A percentile compares a stretch with the other conserved stretches of the same genome.
These are phyloP conservation scores for Ustilago sp. DNA, from an alignment of 1,284 basidiomycete genomes.

Conservation along the genomic window DNA sequence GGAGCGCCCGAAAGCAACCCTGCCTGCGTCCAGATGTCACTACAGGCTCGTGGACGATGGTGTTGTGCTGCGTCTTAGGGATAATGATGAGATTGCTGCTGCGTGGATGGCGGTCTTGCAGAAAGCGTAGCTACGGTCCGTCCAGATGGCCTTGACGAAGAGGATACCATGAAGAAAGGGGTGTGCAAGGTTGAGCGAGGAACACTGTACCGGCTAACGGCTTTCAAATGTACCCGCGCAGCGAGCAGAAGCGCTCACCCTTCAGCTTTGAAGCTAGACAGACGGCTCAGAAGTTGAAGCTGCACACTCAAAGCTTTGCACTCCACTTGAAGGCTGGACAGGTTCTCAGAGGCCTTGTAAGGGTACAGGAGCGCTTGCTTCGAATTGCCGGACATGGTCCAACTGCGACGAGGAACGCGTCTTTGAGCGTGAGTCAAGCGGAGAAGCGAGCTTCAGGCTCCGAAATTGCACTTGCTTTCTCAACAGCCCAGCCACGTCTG, in stretches of 20 bases:
- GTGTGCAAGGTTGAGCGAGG: constrained; percentile 6
- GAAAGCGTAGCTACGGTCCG: background rate
- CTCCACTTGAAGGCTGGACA: background rate
- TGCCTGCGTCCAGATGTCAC: background rate
- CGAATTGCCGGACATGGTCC: background rate
- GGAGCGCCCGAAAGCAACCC: background rate
- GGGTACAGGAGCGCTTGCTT: background rate
- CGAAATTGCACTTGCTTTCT: constrained; percentile 7
- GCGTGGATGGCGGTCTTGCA: background rate
- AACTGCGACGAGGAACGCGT: constrained; percentile 5
- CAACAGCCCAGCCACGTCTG: background rate
- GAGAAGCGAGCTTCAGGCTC: constrained; percentile 36
- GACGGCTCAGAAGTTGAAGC: background rate
- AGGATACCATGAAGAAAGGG: background rate
- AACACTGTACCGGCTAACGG: constrained; percentile 30
- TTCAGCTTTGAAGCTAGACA: background rate
- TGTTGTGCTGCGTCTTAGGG: background rate
- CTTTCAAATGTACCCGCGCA: constrained; percentile 23
- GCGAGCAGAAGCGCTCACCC: background rate
- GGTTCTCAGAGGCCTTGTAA: background rate
- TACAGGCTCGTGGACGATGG: background rate
- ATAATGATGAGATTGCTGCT: background rate
- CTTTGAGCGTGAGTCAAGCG: constrained; percentile 9
- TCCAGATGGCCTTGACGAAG: background rate
- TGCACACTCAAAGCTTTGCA: background rate